Evolutionary conservation across 495 filamentous ascomycete species (phyloP), one percentile per base, ranked within the genome.

Genomic region (Penicillium cataractarum): DNA sequence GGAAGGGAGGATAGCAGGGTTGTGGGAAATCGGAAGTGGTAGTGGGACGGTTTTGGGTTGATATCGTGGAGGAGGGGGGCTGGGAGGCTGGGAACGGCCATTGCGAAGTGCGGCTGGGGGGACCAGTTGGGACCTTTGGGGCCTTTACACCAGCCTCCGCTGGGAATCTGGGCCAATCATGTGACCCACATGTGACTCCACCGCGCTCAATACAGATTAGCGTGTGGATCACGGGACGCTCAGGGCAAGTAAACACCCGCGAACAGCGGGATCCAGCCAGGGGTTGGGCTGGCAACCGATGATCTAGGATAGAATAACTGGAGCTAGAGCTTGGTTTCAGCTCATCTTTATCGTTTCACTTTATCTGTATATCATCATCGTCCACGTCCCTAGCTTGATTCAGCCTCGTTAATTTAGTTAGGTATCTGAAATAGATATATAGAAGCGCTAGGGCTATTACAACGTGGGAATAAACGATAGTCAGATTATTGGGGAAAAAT

Each of bases 31-130:
- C 54, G 65, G 66, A 67, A 63, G 68, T 72, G 71, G 69, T 69
- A 61, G 58, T 67, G 48, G 62, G 59, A 61, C 57, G 58, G 63
- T 56, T 54, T 50, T 55, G 65, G 54, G 54, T 49, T 76, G 72
- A 75, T 75, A 69, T 68, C 61, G 64, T 73, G 75, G 67, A 71
- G 72, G 70, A 71, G 74, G 69, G 68, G 71, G 74, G 69, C 70
- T 72, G 74, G 75, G 76, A 76, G 76, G 78, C 76, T 80, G 76
- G 76, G 74, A 72, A 72, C 63, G 58, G 69, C 64, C 56, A 66
- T 65, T 67, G 62, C 55, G 42, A 58, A 63, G 62, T 65, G 64
- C 60, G 68, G 62, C 70, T 63, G 70, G 64, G 51, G 62, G 12
- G 13, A 5, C 49, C 26, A 52, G 26, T 29, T 27, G 26, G 27